Evolutionary conservation across 768 basidiomycete genomes (phyloP).

Genomic region (Agrocybe praecox): DNA sequence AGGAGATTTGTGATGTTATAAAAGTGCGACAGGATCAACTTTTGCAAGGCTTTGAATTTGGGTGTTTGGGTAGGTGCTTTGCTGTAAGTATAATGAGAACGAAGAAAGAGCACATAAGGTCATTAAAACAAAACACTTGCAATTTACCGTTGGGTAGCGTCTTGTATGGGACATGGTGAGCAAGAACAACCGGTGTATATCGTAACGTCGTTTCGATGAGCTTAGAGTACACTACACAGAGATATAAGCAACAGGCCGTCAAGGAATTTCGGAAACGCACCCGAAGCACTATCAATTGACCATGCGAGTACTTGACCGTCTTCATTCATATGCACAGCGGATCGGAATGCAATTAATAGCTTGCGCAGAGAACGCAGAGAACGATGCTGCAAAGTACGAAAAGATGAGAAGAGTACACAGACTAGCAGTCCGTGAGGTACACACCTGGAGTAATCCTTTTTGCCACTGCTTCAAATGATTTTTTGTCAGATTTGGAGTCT

Average conservation of each 20-base stretch:
- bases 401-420: neutral
- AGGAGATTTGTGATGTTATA: conserved; percentile 83
- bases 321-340: conserved; percentile 89
- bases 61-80: conserved; percentile 82
- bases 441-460: conserved; percentile 73
- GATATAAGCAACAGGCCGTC: neutral
- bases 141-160: conserved; percentile 80
- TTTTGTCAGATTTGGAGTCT: conserved; percentile 63
- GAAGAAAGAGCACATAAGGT: conserved; percentile 3
- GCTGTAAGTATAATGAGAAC: conserved; percentile 38
- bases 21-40: conserved; percentile 88
- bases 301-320: conserved; percentile 80
- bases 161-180: conserved; percentile 89
- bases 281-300: conserved; percentile 80
- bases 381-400: conserved; percentile 56
- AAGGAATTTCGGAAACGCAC: conserved; percentile 37
- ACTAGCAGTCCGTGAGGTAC: neutral
- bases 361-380: conserved; percentile 85
- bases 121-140: conserved; percentile 46
- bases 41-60: conserved; percentile 85
- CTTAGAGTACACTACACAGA: conserved; percentile 84
- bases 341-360: conserved; percentile 87
- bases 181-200: conserved; percentile 89
- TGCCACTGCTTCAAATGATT: conserved; percentile 83
- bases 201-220: conserved; percentile 82